Conservation (phyloP, 2,329 filamentous ascomycete species). For the Corniculantispora saksenae region DNA sequence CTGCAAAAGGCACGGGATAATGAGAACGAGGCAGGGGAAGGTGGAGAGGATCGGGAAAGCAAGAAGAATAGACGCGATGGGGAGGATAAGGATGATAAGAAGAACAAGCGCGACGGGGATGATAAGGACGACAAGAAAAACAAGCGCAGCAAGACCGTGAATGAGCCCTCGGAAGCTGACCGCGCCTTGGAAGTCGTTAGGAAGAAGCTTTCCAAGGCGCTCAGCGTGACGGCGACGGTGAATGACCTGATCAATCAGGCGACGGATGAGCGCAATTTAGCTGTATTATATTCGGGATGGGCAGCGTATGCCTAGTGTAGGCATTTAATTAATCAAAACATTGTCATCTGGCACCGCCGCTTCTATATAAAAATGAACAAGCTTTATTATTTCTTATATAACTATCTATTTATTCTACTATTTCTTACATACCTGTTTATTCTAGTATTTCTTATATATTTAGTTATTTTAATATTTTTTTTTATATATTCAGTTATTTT, state of each 20-base stretch:
- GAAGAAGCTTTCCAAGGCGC: slow-evolving; percentile 91
- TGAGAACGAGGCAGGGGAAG: slow-evolving; percentile 34
- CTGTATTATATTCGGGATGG: slow-evolving; percentile 76
- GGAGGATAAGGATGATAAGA: slow-evolving; percentile 39
- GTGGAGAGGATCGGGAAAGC: slow-evolving; percentile 38
- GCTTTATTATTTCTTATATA: too few species aligned
- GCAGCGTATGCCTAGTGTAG: slow-evolving; percentile 46
- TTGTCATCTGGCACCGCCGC: too few species aligned
- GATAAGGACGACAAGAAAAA: slow-evolving; percentile 46
- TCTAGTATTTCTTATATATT: too few species aligned
- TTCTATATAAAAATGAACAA: too few species aligned
- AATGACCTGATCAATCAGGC: slow-evolving; percentile 97
- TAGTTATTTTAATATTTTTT: too few species aligned
- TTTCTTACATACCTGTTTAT: too few species aligned
- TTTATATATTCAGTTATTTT: too few species aligned
- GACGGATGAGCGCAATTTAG: slow-evolving; percentile 88
- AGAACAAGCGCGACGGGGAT: slow-evolving; percentile 34
- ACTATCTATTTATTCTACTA: too few species aligned
- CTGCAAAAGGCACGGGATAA: slow-evolving; percentile 63
- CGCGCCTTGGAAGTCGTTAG: slow-evolving; percentile 88
- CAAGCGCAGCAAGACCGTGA: slow-evolving; percentile 41
- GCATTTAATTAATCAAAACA: too few species aligned
- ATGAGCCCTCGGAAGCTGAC: slow-evolving; percentile 76
- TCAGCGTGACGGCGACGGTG: slow-evolving; percentile 93
- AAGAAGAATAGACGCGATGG: too few species aligned